Conservation (phyloP, 1,284 basidiomycete species). For the Agroathelia rolfsii region DNA sequence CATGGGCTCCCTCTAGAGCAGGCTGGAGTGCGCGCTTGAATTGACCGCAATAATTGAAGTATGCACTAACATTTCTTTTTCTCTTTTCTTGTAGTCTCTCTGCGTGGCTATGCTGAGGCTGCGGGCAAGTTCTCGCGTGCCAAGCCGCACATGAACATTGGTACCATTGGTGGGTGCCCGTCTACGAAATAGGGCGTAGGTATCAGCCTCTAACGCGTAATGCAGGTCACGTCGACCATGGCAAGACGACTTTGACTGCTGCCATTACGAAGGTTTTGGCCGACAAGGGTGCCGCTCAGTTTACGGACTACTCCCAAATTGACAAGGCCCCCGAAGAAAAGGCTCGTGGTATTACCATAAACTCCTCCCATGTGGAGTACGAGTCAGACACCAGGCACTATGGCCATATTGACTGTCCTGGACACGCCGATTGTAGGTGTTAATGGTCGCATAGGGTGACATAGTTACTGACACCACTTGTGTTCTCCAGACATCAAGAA, state of each 20-base stretch:
- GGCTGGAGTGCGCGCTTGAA: too few species aligned
- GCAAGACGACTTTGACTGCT: slow-evolving; percentile 95
- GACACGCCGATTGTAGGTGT: slow-evolving; percentile 79
- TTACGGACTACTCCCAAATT: slow-evolving; percentile 96
- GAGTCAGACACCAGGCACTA: slow-evolving; percentile 91
- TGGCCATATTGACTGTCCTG: slow-evolving; percentile 98
- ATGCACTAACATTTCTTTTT: too few species aligned
- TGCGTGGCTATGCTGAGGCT: slow-evolving; percentile 70
- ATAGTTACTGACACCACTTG: too few species aligned
- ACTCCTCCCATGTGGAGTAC: slow-evolving; percentile 94
- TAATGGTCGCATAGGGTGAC: slow-evolving; percentile 2
- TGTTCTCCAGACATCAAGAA: slow-evolving; percentile 75
- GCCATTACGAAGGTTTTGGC: slow-evolving; percentile 97
- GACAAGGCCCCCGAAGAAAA: slow-evolving; percentile 99
- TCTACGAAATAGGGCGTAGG: slow-evolving; percentile 12
- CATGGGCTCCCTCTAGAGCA: too few species aligned
- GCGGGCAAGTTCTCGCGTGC: slow-evolving; percentile 66
- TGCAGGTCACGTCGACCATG: slow-evolving; percentile 87
- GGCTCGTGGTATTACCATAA: slow-evolving; percentile 99
- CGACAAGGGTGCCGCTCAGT: slow-evolving; percentile 76
- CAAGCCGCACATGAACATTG: slow-evolving; percentile 97
- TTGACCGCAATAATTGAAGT: too few species aligned
- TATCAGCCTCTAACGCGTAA: slow-evolving; percentile 8
- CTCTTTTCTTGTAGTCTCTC: slow-evolving; percentile 20
- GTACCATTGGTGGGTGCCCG: slow-evolving; percentile 66